A percentile compares a stretch with the other conserved stretches of the same genome.
These are phyloP conservation scores for Claviceps sp. DNA, from an alignment of 2,329 filamentous ascomycete species.

Conservation along the genomic window DNA sequence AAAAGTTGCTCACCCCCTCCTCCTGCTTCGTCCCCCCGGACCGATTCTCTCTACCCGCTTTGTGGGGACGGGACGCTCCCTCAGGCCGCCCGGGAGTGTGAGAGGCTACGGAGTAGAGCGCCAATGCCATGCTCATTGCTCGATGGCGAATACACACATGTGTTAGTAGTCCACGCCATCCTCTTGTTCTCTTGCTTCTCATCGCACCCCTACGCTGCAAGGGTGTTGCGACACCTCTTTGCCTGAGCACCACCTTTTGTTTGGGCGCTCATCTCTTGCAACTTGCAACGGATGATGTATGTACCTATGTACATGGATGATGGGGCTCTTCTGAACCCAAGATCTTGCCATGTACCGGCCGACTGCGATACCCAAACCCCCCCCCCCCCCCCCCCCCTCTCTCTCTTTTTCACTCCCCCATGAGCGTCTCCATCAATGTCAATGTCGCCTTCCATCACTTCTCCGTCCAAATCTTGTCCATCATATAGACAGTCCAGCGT, in stretches of 20 bases:
- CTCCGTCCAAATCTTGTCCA: constrained; percentile 1
- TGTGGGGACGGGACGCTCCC: constrained; percentile 5
- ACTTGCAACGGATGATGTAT: neutral
- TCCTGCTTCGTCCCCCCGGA: neutral
- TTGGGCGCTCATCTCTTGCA: constrained; percentile 1
- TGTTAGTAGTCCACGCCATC: neutral
- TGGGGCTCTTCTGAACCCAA: constrained; percentile 2
- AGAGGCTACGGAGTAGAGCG: too few relatives aligned
- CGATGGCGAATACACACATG: neutral
- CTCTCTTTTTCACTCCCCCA: too few relatives aligned
- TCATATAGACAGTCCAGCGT: neutral
- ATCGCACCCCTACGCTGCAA: neutral
- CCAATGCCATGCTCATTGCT: too few relatives aligned
- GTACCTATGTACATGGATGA: neutral
- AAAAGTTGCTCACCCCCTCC: constrained; percentile 1
- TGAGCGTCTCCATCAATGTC: neutral
- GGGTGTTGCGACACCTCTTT: constrained; percentile 3
- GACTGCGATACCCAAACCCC: neutral
- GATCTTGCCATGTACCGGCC: constrained; percentile 7
- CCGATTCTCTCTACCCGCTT: constrained; percentile 4
- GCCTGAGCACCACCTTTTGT: constrained; percentile 2
- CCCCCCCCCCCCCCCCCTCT: neutral
- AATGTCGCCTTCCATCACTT: neutral
- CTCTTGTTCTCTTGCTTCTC: neutral
- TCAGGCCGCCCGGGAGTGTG: constrained; percentile 1